A percentile compares a stretch with the other conserved stretches of the same genome.
These are phyloP conservation scores for Yamadazyma atmosphaerica DNA, from an alignment of 1,139 yeast genomes.

Conservation along the genomic window DNA sequence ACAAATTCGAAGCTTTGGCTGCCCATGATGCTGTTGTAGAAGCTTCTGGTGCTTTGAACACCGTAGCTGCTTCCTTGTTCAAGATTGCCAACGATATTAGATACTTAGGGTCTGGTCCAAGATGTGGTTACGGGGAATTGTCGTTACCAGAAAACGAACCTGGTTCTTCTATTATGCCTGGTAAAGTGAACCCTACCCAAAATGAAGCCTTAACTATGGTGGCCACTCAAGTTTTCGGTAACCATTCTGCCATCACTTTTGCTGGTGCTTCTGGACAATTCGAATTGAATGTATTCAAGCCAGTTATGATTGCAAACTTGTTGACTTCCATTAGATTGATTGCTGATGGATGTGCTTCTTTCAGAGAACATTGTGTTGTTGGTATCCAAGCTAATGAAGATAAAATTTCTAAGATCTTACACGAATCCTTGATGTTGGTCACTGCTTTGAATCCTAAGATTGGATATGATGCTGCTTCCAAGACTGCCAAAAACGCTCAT, in stretches of 20 bases:
- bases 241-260: slow-evolving; percentile 90
- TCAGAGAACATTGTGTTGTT: slow-evolving; percentile 91
- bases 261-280: slow-evolving; percentile 99
- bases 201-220: slow-evolving; percentile 99
- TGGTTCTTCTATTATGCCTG: slow-evolving; percentile 99
- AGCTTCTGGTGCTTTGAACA: slow-evolving; percentile 95
- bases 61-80: slow-evolving; percentile 88
- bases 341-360: slow-evolving; percentile 86
- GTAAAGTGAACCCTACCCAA: slow-evolving; percentile 98
- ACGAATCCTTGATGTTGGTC: slow-evolving; percentile 95
- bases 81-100: slow-evolving; percentile 98
- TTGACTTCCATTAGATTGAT: slow-evolving; percentile 82
- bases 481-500: slow-evolving; percentile 98
- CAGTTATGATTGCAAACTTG: slow-evolving; percentile 89
- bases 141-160: slow-evolving; percentile 97
- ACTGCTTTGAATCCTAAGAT: slow-evolving; percentile 98
- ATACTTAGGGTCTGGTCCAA: slow-evolving; percentile 97
- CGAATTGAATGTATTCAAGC: slow-evolving; percentile 97
- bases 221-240: slow-evolving; percentile 96
- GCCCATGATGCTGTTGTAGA: slow-evolving; percentile 98
- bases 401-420: slow-evolving; percentile 81
- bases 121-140: slow-evolving; percentile 98
- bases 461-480: slow-evolving; percentile 95
- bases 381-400: slow-evolving; percentile 89
- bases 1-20: slow-evolving; percentile 98